phyloP scores from a whole-genome alignment of 441 rosid genomes.

The Sinapis alba region DNA sequence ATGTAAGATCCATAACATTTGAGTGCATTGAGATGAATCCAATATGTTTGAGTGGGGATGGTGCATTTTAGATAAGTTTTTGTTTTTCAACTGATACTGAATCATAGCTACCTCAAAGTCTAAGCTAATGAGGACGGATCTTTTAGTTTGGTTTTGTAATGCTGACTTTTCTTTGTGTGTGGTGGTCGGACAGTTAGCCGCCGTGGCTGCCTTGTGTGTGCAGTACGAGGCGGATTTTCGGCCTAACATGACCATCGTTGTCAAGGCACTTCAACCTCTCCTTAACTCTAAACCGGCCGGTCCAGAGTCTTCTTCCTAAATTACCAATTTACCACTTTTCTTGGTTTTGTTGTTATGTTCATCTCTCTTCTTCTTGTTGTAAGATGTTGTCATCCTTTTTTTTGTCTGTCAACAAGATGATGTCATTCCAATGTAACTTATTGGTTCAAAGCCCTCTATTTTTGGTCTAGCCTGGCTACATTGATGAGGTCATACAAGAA shows the following conservation, averaged over 20 bases:
- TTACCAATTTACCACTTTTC: constrained; percentile 15
- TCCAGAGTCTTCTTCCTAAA: constrained; percentile 53
- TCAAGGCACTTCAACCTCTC: constrained; percentile 94
- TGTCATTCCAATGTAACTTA: background rate
- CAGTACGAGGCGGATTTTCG: constrained; percentile 97
- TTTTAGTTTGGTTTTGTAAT: constrained; percentile 17
- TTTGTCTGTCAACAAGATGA: constrained; percentile 20
- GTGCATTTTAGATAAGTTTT: background rate
- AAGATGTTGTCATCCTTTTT: constrained; percentile 6
- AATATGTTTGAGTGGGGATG: background rate
- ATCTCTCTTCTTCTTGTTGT: constrained; percentile 4
- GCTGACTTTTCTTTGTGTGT: background rate
- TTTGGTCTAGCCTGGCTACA: background rate
- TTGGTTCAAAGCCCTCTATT: background rate
- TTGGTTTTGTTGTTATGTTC: constrained; percentile 23
- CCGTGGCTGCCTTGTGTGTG: constrained; percentile 98
- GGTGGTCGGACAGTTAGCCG: constrained; percentile 66
- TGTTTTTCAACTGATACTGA: background rate
- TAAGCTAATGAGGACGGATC: background rate
- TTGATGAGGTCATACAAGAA: background rate
- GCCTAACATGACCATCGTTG: constrained; percentile 98
- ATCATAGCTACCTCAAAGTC: background rate
- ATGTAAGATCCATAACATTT: background rate
- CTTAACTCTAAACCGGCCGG: constrained; percentile 86
- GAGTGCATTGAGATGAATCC: background rate